Conservation (phyloP, 257 asterid genomes). For the Salvia rosmarinus region DNA sequence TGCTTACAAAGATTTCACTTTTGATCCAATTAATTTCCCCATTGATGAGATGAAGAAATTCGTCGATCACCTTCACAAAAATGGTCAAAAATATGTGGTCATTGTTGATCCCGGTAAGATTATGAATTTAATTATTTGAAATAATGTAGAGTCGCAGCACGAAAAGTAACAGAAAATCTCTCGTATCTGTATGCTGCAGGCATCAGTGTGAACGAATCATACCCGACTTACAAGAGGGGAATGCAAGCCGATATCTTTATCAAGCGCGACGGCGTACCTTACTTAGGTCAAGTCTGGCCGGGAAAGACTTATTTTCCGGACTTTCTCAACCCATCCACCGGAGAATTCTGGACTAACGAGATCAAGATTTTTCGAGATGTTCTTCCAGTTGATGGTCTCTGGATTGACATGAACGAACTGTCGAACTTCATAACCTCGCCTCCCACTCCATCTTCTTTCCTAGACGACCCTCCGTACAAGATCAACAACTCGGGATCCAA, state of each 20-base stretch:
- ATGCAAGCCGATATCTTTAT: slow-evolving; percentile 67
- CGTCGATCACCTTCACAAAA: slow-evolving; percentile 60
- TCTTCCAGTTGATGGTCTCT: slow-evolving; percentile 75
- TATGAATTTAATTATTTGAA: too few relatives aligned
- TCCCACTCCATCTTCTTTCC: slow-evolving; percentile 54
- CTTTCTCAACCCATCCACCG: slow-evolving; percentile 62
- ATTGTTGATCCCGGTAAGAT: slow-evolving; percentile 87
- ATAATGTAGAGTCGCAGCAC: too few relatives aligned
- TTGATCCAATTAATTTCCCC: slow-evolving; percentile 81
- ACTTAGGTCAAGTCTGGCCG: slow-evolving; percentile 87
- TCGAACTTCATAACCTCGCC: slow-evolving; percentile 78
- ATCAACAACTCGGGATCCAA: slow-evolving; percentile 64
- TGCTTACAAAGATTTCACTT: slow-evolving; percentile 82
- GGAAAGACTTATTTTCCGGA: slow-evolving; percentile 79
- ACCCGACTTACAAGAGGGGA: slow-evolving; percentile 70
- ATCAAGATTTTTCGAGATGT: slow-evolving; percentile 54
- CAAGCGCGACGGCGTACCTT: slow-evolving; percentile 68
- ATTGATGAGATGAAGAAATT: slow-evolving; percentile 54
- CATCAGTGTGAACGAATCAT: slow-evolving; percentile 64
- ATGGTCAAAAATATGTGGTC: slow-evolving; percentile 70
- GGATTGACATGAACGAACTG: slow-evolving; percentile 95
- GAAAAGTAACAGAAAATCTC: too few relatives aligned
- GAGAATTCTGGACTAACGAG: slow-evolving; percentile 69
- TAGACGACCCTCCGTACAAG: slow-evolving; percentile 84
- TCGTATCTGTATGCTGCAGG: slow-evolving; percentile 52